Evolutionary conservation across 2,329 filamentous ascomycete species (phyloP).

Genomic region (Macrophomina pseudophaseolina): DNA sequence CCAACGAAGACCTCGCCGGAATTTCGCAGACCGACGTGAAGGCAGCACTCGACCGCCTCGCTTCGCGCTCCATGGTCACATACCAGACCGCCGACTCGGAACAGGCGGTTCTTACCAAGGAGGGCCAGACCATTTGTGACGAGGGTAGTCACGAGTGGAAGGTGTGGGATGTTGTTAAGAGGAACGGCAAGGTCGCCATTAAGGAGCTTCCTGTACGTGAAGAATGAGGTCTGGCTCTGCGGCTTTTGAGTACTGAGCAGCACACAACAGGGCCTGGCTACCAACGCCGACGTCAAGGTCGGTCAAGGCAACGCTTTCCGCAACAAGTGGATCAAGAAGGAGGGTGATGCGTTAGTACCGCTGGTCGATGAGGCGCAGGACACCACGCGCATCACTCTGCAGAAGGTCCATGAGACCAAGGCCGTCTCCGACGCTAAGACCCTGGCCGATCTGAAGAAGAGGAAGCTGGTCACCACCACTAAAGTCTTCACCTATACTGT

Average conservation of each 20-base stretch:
- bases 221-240: constrained; percentile 8
- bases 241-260: constrained; percentile 30
- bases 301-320: constrained; percentile 96
- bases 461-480: constrained; percentile 82
- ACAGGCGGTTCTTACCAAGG: constrained; percentile 75
- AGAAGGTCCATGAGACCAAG: constrained; percentile 71
- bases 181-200: constrained; percentile 50
- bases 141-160: constrained; percentile 58
- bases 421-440: constrained; percentile 75
- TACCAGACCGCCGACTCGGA: constrained; percentile 86
- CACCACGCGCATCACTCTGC: constrained; percentile 75
- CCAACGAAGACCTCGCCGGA: constrained; percentile 56
- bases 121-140: constrained; percentile 74
- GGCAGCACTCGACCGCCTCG: constrained; percentile 83
- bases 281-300: constrained; percentile 73
- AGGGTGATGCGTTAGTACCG: constrained; percentile 60
- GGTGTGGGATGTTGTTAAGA: constrained; percentile 55
- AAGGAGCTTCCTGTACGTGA: constrained; percentile 53
- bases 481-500: constrained; percentile 88
- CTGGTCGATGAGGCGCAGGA: constrained; percentile 77
- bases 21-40: constrained; percentile 66
- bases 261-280: constrained; percentile 57
- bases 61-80: constrained; percentile 81
- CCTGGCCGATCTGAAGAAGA: constrained; percentile 83
- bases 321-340: constrained; percentile 70